Evolutionary conservation across 371 early-diverging fungal genomes (phyloP).

Genomic region (Batrachochytrium dendrobatidis): DNA sequence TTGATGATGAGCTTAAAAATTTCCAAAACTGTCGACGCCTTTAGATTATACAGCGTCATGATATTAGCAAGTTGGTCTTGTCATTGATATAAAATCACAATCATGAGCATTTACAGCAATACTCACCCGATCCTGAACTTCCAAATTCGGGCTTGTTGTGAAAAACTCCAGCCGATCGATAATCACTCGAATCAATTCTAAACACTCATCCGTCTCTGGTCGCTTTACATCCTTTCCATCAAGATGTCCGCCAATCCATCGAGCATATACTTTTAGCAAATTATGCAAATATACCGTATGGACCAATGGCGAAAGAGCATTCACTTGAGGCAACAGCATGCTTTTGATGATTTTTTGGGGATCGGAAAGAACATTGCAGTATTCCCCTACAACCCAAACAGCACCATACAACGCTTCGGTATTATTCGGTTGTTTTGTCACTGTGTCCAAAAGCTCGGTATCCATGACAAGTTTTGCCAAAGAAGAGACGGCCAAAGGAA

Average conservation of each 20-base stretch:
- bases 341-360: constrained; percentile 43
- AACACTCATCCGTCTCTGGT: constrained; percentile 10
- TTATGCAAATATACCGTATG: constrained; percentile 68
- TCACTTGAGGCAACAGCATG: constrained; percentile 47
- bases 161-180: constrained; percentile 47
- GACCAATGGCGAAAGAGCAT: constrained; percentile 51
- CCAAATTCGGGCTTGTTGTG: constrained; percentile 48
- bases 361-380: background rate
- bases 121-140: constrained; percentile 74
- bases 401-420: constrained; percentile 74
- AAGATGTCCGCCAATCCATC: constrained; percentile 42
- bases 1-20: constrained; percentile 47
- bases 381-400: constrained; percentile 58
- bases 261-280: constrained; percentile 63
- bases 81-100: background rate
- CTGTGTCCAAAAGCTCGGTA: constrained; percentile 52
- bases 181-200: background rate
- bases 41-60: background rate
- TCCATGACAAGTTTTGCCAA: constrained; percentile 59
- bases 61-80: background rate
- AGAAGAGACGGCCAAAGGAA: constrained; percentile 63
- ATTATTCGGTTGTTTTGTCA: constrained; percentile 56
- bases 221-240: too few relatives aligned
- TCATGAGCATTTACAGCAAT: constrained; percentile 5
- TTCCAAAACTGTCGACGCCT: constrained; percentile 52